Evolutionary conservation across 768 basidiomycete species (phyloP), one percentile per base, ranked within the genome.

Genomic region (Macrolepiota fuliginosa): DNA sequence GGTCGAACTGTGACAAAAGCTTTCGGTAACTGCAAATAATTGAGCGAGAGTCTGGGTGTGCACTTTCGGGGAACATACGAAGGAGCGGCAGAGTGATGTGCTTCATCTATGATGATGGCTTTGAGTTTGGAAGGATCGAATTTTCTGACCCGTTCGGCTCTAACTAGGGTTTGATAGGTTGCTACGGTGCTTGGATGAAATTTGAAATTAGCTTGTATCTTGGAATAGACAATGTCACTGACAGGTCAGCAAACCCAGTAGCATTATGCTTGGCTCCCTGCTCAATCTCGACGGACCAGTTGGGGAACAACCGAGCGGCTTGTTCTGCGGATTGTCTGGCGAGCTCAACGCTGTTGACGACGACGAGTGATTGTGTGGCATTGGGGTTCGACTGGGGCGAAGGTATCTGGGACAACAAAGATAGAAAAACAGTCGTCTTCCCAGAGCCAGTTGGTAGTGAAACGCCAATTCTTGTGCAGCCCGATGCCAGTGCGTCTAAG

Each of bases 381-480:
- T 68, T 58, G 13, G 79, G 75, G 39, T 79, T 76, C 6, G 70
- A 68, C 3, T 62, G 50, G 1, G 84, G 82, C 6, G 85, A 69
- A 6, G 71, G 62, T 32, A 96, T 80, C 5, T 85, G 82, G 9
- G 87, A 85, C 19, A 96, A 79, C 22, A 98, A 83, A 2, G 86
- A 84, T 39, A 95, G 86, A 74, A 98, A 98, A 56, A 97, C 89
- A 0, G 92, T 91, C 0, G 96, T 98, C 74, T 98, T 98, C 3
- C 87, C 87, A 17, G 91, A 84, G 25, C 93, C 94, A 35, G 92
- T 93, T 46, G 94, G 93, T 4, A 93, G 75, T 6, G 91, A 93
- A 22, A 94, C 89, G 15, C 92, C 93, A 17, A 94, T 88, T 29
- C 93, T 86, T 6, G 87, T 83, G 49, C 74, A 74, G n/a, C 94